These are phyloP conservation scores for Oxyria digyna DNA, from an alignment of 148 eudicot species.

Conservation along the genomic window DNA sequence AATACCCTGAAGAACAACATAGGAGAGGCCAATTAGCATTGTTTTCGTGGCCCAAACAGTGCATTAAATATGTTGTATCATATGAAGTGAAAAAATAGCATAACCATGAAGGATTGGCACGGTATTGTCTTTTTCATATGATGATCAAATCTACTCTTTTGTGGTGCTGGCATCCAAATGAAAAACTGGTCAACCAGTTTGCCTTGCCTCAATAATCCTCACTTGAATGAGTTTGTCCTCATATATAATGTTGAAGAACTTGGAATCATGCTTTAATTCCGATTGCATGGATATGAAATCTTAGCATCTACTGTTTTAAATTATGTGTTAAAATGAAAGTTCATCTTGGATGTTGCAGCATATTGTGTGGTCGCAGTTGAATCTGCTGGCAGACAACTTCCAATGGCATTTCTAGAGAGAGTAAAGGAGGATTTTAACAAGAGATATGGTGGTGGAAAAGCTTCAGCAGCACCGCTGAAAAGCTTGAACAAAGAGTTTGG, in stretches of 20 bases:
- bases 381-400: constrained; percentile 40
- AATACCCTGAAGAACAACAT: not conserved
- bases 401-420: constrained; percentile 38
- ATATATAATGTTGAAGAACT: not conserved
- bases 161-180: not conserved
- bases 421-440: constrained; percentile 43
- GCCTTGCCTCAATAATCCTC: not conserved
- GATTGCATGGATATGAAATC: not conserved
- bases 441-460: constrained; percentile 45
- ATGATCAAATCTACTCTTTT: not conserved
- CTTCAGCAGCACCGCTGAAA: constrained; percentile 36
- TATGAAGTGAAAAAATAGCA: not conserved
- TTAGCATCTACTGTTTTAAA: too few species aligned
- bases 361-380: constrained; percentile 45
- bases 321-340: not conserved
- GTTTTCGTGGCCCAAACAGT: not conserved
- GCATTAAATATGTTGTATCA: not conserved
- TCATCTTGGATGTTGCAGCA: constrained; percentile 20
- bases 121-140: not conserved
- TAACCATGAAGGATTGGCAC: not conserved
- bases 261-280: not conserved
- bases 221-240: not conserved
- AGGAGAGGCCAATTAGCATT: not conserved
- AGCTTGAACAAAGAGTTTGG: constrained; percentile 45
- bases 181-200: not conserved